Conservation (phyloP, 1,284 basidiomycete genomes). For the Ceratobasidium sp. region DNA sequence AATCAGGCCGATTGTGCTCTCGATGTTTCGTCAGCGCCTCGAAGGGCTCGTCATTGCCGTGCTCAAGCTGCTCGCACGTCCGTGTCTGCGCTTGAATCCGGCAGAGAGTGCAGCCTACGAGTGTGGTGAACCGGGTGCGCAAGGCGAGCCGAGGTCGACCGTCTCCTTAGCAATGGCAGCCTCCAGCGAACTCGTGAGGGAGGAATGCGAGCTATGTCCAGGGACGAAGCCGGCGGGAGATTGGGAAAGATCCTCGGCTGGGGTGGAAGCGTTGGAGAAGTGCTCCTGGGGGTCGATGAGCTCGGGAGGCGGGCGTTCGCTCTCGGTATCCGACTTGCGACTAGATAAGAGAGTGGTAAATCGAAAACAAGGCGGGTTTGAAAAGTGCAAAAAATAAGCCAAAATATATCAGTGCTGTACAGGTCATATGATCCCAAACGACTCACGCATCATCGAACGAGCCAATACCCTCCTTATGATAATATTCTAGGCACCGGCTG, state of each 20-base stretch:
- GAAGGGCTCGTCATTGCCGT: constrained; percentile 97
- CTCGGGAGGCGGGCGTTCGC: constrained; percentile 95
- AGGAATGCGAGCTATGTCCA: constrained; percentile 64
- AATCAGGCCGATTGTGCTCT: constrained; percentile 97
- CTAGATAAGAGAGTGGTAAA: too few relatives aligned
- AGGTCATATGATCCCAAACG: constrained; percentile 11
- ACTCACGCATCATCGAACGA: constrained; percentile 95
- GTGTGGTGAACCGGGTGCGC: constrained; percentile 56
- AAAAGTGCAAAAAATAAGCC: too few relatives aligned
- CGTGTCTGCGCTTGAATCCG: constrained; percentile 74
- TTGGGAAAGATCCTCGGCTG: constrained; percentile 44
- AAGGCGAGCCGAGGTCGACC: constrained; percentile 48
- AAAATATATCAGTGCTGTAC: background rate
- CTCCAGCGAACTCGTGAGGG: constrained; percentile 67
- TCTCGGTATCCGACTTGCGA: constrained; percentile 98
- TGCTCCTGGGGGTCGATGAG: constrained; percentile 89
- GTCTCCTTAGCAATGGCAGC: constrained; percentile 62
- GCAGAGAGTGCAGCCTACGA: constrained; percentile 67
- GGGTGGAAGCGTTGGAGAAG: constrained; percentile 64
- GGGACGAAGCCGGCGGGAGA: constrained; percentile 46
- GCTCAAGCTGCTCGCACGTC: constrained; percentile 89
- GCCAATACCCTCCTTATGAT: constrained; percentile 94
- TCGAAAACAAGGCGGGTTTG: too few relatives aligned
- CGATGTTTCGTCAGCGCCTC: constrained; percentile 90
- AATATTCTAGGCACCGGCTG: constrained; percentile 93